phyloP scores from a whole-genome alignment of 140 eudicot species.

The Eryngium alpinum region DNA sequence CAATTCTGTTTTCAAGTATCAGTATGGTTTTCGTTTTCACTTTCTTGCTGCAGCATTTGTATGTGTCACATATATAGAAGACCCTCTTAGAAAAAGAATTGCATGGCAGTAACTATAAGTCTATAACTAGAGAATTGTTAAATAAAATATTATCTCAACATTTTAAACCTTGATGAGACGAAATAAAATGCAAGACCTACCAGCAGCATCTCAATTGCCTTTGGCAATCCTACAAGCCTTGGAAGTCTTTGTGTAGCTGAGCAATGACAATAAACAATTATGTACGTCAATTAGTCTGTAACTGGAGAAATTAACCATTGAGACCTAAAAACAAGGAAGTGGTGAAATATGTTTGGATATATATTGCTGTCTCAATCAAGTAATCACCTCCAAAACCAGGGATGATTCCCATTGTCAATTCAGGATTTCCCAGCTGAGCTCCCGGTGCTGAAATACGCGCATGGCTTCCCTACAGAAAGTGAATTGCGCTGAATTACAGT shows the following conservation, averaged over 20 bases:
- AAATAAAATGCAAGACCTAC: conserved; percentile 33
- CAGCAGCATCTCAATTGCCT: conserved; percentile 90
- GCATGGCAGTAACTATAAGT: too few species aligned
- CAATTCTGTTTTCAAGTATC: background rate
- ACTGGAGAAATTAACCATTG: background rate
- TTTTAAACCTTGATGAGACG: background rate
- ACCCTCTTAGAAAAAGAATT: too few species aligned
- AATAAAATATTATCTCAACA: background rate
- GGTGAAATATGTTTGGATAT: background rate
- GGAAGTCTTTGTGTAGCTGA: conserved; percentile 97
- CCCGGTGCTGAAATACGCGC: conserved; percentile 83
- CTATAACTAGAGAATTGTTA: too few species aligned
- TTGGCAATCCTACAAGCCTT: conserved; percentile 79
- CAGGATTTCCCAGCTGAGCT: conserved; percentile 91
- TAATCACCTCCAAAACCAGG: conserved; percentile 94
- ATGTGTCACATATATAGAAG: too few species aligned
- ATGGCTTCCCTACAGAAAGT: conserved; percentile 70
- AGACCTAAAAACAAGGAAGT: background rate
- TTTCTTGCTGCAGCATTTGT: background rate
- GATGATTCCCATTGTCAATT: conserved; percentile 82
- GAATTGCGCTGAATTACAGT: background rate
- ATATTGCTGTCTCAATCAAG: background rate
- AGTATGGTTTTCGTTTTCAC: background rate
- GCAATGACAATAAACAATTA: conserved; percentile 5
- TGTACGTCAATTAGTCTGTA: background rate